A percentile compares a stretch with the other conserved stretches of the same genome.
These are phyloP conservation scores for Trametes cubensis DNA, from an alignment of 768 basidiomycete species.

Conservation along the genomic window DNA sequence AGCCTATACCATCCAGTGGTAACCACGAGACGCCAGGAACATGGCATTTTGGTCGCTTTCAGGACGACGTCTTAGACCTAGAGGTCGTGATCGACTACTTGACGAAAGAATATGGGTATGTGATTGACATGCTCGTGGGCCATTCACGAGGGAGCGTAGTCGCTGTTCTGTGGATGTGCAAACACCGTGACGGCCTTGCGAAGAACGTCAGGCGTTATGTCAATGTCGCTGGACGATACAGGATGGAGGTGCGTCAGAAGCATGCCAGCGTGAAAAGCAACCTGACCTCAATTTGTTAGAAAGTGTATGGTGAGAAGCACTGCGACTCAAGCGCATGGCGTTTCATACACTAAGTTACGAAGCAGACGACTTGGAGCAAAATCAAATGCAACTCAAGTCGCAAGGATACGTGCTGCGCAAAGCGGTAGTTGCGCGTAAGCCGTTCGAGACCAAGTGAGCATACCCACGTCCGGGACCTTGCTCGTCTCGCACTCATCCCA, in stretches of 20 bases:
- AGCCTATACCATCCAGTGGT: constrained; percentile 48
- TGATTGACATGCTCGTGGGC: constrained; percentile 68
- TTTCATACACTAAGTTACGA: neutral
- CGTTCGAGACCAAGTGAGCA: constrained; percentile 38
- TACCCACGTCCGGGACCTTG: neutral
- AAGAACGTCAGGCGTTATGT: constrained; percentile 60
- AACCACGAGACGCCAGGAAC: constrained; percentile 75
- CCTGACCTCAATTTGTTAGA: neutral
- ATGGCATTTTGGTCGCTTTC: constrained; percentile 53
- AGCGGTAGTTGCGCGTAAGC: constrained; percentile 65
- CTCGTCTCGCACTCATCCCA: too few relatives aligned
- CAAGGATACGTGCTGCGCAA: constrained; percentile 68
- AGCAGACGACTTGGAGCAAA: constrained; percentile 16
- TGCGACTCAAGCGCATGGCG: neutral
- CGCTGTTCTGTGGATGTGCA: constrained; percentile 69
- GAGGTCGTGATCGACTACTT: constrained; percentile 66
- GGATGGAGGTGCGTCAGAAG: constrained; percentile 64
- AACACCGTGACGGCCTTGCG: constrained; percentile 46
- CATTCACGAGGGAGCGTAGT: constrained; percentile 81
- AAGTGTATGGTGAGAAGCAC: constrained; percentile 24
- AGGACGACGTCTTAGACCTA: constrained; percentile 68
- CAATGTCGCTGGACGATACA: constrained; percentile 76
- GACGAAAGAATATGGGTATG: constrained; percentile 60
- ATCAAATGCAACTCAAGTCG: constrained; percentile 43
- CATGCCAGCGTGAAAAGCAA: neutral